A percentile compares a stretch with the other conserved stretches of the same genome.
Evolutionary conservation across 2,329 filamentous ascomycete genomes (phyloP).

Genomic region (Monilinia fructigena): DNA sequence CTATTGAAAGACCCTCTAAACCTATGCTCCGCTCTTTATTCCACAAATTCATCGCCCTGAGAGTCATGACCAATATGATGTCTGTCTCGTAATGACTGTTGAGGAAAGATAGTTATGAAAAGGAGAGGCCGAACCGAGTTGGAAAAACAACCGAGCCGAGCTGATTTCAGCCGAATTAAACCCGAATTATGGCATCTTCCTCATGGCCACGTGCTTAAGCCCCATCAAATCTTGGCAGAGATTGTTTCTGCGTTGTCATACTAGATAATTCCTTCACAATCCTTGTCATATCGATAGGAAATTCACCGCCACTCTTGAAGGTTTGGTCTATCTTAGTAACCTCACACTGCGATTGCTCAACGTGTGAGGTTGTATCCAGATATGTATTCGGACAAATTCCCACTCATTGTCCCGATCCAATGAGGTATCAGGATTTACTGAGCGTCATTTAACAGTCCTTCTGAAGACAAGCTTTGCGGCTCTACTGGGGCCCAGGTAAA

Average conservation of each 20-base stretch:
- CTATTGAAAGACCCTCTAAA: too few species aligned
- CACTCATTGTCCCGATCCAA: slow-evolving; percentile 11
- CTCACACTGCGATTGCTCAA: background rate
- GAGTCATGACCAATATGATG: too few species aligned
- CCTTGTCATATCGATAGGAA: slow-evolving; percentile 8
- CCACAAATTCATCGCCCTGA: too few species aligned
- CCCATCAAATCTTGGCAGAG: slow-evolving; percentile 7
- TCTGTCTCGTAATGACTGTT: too few species aligned
- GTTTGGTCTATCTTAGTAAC: background rate
- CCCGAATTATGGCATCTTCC: background rate
- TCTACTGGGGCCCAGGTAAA: slow-evolving; percentile 6
- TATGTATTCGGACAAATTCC: background rate
- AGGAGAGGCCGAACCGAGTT: background rate
- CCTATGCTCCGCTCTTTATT: too few species aligned
- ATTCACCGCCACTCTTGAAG: slow-evolving; percentile 18
- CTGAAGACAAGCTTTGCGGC: slow-evolving; percentile 7
- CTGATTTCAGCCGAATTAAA: background rate
- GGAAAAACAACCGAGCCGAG: background rate
- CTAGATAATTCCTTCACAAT: background rate
- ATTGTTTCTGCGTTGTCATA: slow-evolving; percentile 13
- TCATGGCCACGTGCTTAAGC: background rate
- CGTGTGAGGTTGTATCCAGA: background rate
- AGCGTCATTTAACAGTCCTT: background rate
- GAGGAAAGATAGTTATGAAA: background rate
- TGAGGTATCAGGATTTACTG: background rate